Conservation (phyloP, 352 stramenopile species). For the Globisporangium cederbergense region DNA sequence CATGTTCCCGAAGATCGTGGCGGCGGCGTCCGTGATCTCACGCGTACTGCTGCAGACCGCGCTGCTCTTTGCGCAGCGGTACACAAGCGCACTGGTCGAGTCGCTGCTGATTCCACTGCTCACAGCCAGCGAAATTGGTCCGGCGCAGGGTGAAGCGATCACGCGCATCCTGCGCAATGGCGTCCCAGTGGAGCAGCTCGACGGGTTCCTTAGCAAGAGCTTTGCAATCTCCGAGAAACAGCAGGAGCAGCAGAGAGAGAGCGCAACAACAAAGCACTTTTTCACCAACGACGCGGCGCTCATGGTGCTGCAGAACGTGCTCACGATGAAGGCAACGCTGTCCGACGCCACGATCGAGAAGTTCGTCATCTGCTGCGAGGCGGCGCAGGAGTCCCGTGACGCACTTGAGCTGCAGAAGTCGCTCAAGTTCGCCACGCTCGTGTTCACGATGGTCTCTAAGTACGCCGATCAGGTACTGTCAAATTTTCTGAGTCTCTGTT, state of each 20-base stretch:
- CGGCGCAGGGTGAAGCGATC: conserved; percentile 64
- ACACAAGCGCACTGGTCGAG: conserved; percentile 38
- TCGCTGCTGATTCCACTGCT: conserved; percentile 57
- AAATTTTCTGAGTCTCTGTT: background rate
- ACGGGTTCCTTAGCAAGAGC: conserved; percentile 40
- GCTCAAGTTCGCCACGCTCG: conserved; percentile 59
- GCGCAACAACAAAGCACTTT: conserved; percentile 20
- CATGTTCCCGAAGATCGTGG: conserved; percentile 53
- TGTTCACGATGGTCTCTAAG: conserved; percentile 66
- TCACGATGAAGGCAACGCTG: conserved; percentile 58
- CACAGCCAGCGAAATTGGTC: conserved; percentile 26
- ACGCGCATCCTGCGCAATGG: conserved; percentile 59
- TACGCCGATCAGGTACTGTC: conserved; percentile 35
- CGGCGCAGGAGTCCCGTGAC: conserved; percentile 31
- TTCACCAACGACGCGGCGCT: conserved; percentile 63
- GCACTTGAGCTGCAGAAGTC: conserved; percentile 31
- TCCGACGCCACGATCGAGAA: conserved; percentile 38
- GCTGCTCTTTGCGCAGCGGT: conserved; percentile 49
- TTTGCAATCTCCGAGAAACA: conserved; percentile 14
- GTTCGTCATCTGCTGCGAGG: conserved; percentile 43
- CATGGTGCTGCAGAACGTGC: conserved; percentile 70
- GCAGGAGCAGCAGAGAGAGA: background rate
- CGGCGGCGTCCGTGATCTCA: conserved; percentile 66
- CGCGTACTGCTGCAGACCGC: conserved; percentile 60
- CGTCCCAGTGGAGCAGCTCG: conserved; percentile 43